Evolutionary conservation across 2,329 filamentous ascomycete species (phyloP).

Genomic region (Cordyceps javanica): DNA sequence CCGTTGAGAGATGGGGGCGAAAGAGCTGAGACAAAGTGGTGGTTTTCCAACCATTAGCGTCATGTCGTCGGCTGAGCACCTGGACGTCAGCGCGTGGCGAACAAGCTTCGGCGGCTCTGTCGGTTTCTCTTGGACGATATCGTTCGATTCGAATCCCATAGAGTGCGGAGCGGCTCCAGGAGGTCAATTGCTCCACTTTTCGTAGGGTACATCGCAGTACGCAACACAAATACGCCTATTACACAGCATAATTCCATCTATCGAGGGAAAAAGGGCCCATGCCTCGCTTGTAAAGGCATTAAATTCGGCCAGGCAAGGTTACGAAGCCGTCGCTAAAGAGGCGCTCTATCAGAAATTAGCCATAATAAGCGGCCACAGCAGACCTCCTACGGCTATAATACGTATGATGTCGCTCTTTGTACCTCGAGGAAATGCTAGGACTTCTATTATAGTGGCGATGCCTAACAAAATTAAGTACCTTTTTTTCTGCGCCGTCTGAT

Average conservation of each 20-base stretch:
- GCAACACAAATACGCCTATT: slow-evolving; percentile 9
- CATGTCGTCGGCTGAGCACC: too few relatives aligned
- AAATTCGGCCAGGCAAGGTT: not conserved
- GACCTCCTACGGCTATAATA: not conserved
- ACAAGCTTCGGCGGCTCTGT: too few relatives aligned
- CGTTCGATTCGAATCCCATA: too few relatives aligned
- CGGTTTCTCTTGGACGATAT: too few relatives aligned
- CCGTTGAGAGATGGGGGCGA: too few relatives aligned
- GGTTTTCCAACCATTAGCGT: too few relatives aligned
- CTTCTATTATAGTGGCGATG: not conserved
- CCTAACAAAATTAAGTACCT: not conserved
- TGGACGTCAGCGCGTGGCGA: too few relatives aligned
- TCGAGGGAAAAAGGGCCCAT: slow-evolving; percentile 5
- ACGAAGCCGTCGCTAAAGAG: not conserved
- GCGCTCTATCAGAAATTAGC: not conserved
- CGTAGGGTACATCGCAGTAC: too few relatives aligned
- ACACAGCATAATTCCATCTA: slow-evolving; percentile 12
- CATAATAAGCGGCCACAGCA: not conserved
- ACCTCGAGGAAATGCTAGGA: not conserved
- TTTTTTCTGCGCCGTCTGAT: not conserved
- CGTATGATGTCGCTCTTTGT: not conserved
- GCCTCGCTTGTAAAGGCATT: not conserved
- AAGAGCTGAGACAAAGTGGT: too few relatives aligned
- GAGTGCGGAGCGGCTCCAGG: too few relatives aligned
- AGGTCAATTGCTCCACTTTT: too few relatives aligned